These are phyloP conservation scores for Aspergillus eucalypticola DNA, from an alignment of 2,329 filamentous ascomycete species.

Conservation along the genomic window DNA sequence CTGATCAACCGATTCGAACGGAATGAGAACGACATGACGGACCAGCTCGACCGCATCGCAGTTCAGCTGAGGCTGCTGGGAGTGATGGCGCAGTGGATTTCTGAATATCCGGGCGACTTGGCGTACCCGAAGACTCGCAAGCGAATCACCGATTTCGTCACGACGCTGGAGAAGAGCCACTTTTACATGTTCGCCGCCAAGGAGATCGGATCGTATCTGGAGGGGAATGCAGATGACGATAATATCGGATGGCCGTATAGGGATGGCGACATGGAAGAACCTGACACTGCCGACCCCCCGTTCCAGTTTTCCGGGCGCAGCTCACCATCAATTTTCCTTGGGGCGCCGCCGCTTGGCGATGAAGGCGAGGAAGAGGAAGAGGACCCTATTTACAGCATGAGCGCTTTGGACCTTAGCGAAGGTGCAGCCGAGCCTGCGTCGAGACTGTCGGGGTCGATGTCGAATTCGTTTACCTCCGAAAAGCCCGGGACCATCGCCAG, in stretches of 20 bases:
- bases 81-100: constrained; percentile 85
- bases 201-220: constrained; percentile 79
- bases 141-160: constrained; percentile 73
- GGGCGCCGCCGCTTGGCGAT: constrained; percentile 23
- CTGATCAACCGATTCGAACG: constrained; percentile 65
- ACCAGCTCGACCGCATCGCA: constrained; percentile 74
- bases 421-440: constrained; percentile 40
- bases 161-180: constrained; percentile 70
- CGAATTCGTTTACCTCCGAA: constrained; percentile 41
- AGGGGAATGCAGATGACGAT: constrained; percentile 78
- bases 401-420: constrained; percentile 41
- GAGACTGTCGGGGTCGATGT: constrained; percentile 41
- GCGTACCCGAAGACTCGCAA: constrained; percentile 72
- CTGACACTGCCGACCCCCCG: constrained; percentile 44
- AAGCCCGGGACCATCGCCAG: constrained; percentile 42
- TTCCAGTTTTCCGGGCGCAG: constrained; percentile 44
- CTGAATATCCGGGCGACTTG: constrained; percentile 89
- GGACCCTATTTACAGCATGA: constrained; percentile 42
- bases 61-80: constrained; percentile 81
- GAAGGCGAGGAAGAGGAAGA: constrained; percentile 36
- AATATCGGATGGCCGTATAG: constrained; percentile 89
- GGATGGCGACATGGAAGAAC: constrained; percentile 61
- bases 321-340: constrained; percentile 38
- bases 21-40: constrained; percentile 71
- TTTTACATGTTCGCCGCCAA: constrained; percentile 83